phyloP scores from a whole-genome alignment of 768 basidiomycete species.

The Suillus placidus region DNA sequence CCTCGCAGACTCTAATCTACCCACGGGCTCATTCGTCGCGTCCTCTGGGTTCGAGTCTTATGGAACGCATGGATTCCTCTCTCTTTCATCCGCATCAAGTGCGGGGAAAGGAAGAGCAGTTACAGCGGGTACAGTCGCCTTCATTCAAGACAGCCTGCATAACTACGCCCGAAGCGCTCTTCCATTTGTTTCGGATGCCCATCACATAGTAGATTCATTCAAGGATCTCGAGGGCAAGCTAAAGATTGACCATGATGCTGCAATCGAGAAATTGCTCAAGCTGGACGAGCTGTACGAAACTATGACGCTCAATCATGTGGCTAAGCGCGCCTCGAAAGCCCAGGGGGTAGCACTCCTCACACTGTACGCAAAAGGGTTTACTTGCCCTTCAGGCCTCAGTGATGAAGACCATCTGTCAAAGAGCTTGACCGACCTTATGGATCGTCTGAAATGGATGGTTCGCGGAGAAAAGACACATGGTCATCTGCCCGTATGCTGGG shows the following conservation, averaged over 20 bases:
- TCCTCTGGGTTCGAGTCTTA: conserved; percentile 93
- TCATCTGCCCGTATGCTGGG: conserved; percentile 93
- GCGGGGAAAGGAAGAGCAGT: conserved; percentile 19
- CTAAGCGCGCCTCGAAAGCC: conserved; percentile 82
- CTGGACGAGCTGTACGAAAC: conserved; percentile 82
- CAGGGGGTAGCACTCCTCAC: conserved; percentile 94
- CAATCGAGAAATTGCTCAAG: conserved; percentile 36
- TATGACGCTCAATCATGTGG: conserved; percentile 89
- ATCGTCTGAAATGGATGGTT: conserved; percentile 68
- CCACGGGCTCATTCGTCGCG: conserved; percentile 96
- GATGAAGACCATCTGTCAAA: conserved; percentile 27
- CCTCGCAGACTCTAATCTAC: conserved; percentile 90
- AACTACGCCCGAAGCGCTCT: conserved; percentile 79
- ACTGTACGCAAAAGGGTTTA: conserved; percentile 82
- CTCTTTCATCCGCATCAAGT: conserved; percentile 29
- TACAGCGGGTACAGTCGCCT: conserved; percentile 47
- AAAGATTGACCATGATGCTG: conserved; percentile 6
- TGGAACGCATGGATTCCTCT: conserved; percentile 78
- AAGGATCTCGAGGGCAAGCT: conserved; percentile 12
- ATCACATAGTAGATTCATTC: conserved; percentile 40
- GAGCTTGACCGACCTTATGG: conserved; percentile 46
- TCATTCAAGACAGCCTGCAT: conserved; percentile 71
- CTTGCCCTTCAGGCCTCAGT: conserved; percentile 45
- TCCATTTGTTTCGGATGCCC: conserved; percentile 78
- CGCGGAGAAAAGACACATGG: conserved; percentile 69